Evolutionary conservation across 169 alveolate genomes (phyloP), one percentile per base, ranked within the genome.

Genomic region (Eimeria zaria): DNA sequence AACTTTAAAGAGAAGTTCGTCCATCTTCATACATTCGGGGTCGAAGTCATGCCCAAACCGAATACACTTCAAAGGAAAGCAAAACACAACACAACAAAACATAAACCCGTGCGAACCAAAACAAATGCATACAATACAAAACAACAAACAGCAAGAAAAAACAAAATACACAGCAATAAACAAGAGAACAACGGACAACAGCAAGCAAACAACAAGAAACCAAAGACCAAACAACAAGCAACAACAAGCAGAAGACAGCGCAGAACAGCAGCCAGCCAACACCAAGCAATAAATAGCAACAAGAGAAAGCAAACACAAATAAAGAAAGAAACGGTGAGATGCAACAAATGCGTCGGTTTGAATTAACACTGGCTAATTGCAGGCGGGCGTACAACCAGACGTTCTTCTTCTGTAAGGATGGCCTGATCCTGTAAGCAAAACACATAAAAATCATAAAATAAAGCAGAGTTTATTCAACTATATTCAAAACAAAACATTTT

Each of bases 41-140:
- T 99, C 99, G 98, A 98, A 98, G 97, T 99, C 99, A 85, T 99
- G 99, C 39, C 99, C 99, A 95, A 99, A 99, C 89, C 99, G 97
- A n/a, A 99, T 99, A 74, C 99, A 98, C 98, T 97, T 71, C 83
- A 67, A 0, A 30, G 16, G 33, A 1, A 33, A 11, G 76, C 76
- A 30, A 6, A 11, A 33, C 76, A 67, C 9, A 39, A 11, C 14
- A 1, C 9, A n/a, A 30, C 48, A 39, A 39, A 4, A 30, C 6
- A 3, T 14, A 30, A 6, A n/a, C 18, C 53, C 58, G 60, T n/a
- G 53, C 55, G 80, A 20, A 84, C 22, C 12, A 78, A 93, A 78
- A 76, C 83, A 78, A 16, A 80, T 60, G 44, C 20, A 36, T 12
- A 39, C 11, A 33, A 7, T 22, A 14, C 5, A 33, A 71, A 90